Conservation (phyloP, 129 eudicot species). For the Daucus carota region DH1_v3.0 NC_030381.2:45670001-45670500, state of each 20-base stretch:
- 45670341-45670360: conserved; percentile 11
- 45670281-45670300: neutral
- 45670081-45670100: neutral
- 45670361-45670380: neutral
- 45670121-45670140: conserved; percentile 86
- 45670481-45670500: conserved; percentile 29
- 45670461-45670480: conserved; percentile 88
- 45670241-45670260: conserved; percentile 36
- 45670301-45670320: neutral
- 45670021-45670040: neutral
- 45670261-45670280: conserved; percentile 48
- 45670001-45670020: conserved; percentile 71
- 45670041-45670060: neutral
- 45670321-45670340: conserved; percentile 11
- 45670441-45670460: conserved; percentile 78
- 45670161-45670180: conserved; percentile 45
- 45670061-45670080: neutral
- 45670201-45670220: conserved; percentile 36
- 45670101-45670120: conserved; percentile 7
- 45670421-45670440: conserved; percentile 72
- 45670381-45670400: neutral
- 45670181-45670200: conserved; percentile 22
- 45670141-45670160: conserved; percentile 63
- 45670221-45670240: conserved; percentile 49
- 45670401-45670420: conserved; percentile 86